Conservation (phyloP, 164 flowering plant species). For the Cinnamomum chago region DNA sequence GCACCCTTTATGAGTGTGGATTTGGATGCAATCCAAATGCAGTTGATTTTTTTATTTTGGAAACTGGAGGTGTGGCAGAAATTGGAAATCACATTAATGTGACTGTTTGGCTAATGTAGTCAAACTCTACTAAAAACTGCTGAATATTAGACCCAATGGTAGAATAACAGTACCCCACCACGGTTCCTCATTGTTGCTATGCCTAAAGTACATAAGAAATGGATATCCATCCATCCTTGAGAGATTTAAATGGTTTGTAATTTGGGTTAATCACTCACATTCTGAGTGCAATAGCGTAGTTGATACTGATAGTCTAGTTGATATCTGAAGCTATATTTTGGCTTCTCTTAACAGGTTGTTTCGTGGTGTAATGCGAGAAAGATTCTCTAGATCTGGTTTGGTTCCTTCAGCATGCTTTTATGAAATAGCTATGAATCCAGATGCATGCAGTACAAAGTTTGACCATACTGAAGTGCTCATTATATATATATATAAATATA, state of each 20-base stretch:
- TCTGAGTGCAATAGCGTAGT: not conserved
- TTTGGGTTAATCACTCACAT: not conserved
- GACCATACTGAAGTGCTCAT: slow-evolving; percentile 4
- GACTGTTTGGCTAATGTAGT: not conserved
- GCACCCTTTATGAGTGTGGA: not conserved
- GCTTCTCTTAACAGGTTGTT: slow-evolving; percentile 1
- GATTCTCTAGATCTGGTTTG: not conserved
- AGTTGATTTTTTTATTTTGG: not conserved
- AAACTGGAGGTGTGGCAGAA: not conserved
- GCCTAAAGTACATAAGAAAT: not conserved
- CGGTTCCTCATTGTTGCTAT: not conserved
- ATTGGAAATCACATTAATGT: no score
- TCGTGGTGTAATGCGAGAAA: no score
- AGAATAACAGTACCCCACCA: not conserved
- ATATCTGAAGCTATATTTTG: not conserved
- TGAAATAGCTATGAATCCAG: slow-evolving; percentile 2
- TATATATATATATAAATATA: no score
- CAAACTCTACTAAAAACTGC: not conserved
- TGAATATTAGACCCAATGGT: not conserved
- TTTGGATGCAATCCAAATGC: not conserved
- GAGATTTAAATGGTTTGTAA: not conserved
- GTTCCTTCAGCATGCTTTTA: slow-evolving; percentile 3
- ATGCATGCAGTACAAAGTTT: no score
- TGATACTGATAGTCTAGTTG: slow-evolving; percentile 1
- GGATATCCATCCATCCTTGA: not conserved